These are phyloP conservation scores for Paraleonurus japonicus DNA, from an alignment of 257 asterid genomes.

Conservation along the genomic window DNA sequence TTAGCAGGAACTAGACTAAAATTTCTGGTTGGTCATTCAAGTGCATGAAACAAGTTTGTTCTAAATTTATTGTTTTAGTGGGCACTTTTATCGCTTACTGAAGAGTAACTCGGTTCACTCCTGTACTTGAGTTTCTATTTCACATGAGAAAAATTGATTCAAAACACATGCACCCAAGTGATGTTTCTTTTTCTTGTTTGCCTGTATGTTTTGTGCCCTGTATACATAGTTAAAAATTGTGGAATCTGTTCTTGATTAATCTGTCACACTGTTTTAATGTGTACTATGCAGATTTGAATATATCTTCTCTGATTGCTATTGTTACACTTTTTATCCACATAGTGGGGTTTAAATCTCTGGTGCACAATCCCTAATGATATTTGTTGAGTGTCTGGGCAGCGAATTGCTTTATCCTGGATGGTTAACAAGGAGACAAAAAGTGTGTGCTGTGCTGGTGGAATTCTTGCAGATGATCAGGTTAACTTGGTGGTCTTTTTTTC, in stretches of 20 bases:
- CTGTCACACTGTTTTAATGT: background rate
- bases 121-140: background rate
- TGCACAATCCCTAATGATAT: constrained; percentile 22
- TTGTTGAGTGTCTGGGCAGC: constrained; percentile 47
- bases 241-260: background rate
- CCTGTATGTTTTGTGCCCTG: background rate
- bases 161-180: background rate
- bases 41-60: background rate
- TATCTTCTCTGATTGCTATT: background rate
- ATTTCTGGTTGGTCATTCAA: background rate
- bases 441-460: constrained; percentile 88
- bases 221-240: background rate
- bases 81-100: background rate
- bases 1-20: background rate
- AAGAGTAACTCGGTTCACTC: background rate
- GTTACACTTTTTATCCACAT: background rate
- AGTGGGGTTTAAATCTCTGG: constrained; percentile 1
- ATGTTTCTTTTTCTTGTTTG: background rate
- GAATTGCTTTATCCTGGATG: constrained; percentile 98
- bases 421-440: constrained; percentile 79
- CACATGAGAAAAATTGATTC: background rate
- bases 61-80: background rate
- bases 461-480: constrained; percentile 99
- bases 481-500: constrained; percentile 8
- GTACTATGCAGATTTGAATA: background rate